Percentiles rank a stretch among this genome's conserved stretches.
Conservation (phyloP, 1,139 yeast genomes). For the Citeromyces hawaiiensis region DNA sequence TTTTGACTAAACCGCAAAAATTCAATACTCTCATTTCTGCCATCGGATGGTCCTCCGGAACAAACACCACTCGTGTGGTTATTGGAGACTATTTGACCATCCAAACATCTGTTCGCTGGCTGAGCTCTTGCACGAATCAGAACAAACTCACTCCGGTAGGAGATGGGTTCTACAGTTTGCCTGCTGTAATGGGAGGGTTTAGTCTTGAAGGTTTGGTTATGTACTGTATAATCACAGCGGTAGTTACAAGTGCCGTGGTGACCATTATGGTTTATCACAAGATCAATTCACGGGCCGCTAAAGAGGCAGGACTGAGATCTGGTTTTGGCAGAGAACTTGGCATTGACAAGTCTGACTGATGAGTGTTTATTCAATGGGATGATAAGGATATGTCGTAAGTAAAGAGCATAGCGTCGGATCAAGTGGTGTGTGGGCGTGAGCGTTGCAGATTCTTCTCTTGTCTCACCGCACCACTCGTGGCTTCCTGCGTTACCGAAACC, state of each 20-base stretch:
- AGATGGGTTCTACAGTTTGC: constrained; percentile 8
- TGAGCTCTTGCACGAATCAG: constrained; percentile 8
- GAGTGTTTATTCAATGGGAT: too few species aligned
- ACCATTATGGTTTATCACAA: constrained; percentile 3
- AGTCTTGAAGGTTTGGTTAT: background rate
- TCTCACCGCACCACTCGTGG: too few species aligned
- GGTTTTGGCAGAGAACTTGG: constrained; percentile 4
- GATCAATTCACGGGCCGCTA: background rate
- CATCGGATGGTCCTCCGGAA: constrained; percentile 50
- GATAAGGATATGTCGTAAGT: too few species aligned
- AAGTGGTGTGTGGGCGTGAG: too few species aligned
- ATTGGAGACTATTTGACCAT: constrained; percentile 55
- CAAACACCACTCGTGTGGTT: constrained; percentile 44
- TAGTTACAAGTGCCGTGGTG: constrained; percentile 3
- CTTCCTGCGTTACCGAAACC: too few species aligned
- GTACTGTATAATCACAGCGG: constrained; percentile 3
- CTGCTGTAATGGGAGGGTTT: constrained; percentile 4
- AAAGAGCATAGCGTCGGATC: too few species aligned
- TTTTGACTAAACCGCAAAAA: constrained; percentile 28
- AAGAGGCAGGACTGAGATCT: background rate
- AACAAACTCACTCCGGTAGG: constrained; percentile 5
- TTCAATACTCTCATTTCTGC: constrained; percentile 18
- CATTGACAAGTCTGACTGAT: constrained; percentile 1
- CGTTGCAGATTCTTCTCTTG: too few species aligned
- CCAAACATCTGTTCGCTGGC: constrained; percentile 50